These are phyloP conservation scores for Russula abietina DNA, from an alignment of 768 basidiomycete genomes.

Conservation along the genomic window DNA sequence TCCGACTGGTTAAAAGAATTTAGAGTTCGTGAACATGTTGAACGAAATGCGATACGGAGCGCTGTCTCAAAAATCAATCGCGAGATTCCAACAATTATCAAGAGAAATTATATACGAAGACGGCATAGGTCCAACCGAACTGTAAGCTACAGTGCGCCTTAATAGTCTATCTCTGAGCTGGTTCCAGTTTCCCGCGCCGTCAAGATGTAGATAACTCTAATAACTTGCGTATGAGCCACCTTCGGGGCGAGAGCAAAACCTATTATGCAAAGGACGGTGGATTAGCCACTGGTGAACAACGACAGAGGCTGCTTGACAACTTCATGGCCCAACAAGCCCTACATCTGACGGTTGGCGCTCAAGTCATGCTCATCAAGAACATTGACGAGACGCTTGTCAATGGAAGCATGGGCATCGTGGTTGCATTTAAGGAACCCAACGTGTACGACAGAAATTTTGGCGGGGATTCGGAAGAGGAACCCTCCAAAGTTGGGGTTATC, in stretches of 20 bases:
- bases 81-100: slow-evolving; percentile 62
- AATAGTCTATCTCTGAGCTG: background rate
- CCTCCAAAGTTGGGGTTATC: background rate
- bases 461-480: background rate
- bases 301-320: slow-evolving; percentile 76
- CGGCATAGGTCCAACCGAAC: slow-evolving; percentile 82
- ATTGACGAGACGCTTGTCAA: slow-evolving; percentile 87
- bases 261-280: slow-evolving; percentile 66
- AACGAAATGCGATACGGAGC: slow-evolving; percentile 96
- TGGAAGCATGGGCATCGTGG: slow-evolving; percentile 83
- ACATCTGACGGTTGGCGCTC: slow-evolving; percentile 69
- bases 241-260: slow-evolving; percentile 47
- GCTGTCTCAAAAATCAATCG: slow-evolving; percentile 57
- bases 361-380: slow-evolving; percentile 97
- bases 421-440: slow-evolving; percentile 60
- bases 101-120: slow-evolving; percentile 71
- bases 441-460: slow-evolving; percentile 23
- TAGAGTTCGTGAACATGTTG: slow-evolving; percentile 92
- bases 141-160: slow-evolving; percentile 45
- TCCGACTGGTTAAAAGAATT: slow-evolving; percentile 8
- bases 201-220: slow-evolving; percentile 92
- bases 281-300: slow-evolving; percentile 43
- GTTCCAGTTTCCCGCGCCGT: slow-evolving; percentile 75
- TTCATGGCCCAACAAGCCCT: slow-evolving; percentile 81
- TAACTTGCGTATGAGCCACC: slow-evolving; percentile 51